Conservation (phyloP, 2,329 filamentous ascomycete genomes). For the Fusarium sp. region DNA sequence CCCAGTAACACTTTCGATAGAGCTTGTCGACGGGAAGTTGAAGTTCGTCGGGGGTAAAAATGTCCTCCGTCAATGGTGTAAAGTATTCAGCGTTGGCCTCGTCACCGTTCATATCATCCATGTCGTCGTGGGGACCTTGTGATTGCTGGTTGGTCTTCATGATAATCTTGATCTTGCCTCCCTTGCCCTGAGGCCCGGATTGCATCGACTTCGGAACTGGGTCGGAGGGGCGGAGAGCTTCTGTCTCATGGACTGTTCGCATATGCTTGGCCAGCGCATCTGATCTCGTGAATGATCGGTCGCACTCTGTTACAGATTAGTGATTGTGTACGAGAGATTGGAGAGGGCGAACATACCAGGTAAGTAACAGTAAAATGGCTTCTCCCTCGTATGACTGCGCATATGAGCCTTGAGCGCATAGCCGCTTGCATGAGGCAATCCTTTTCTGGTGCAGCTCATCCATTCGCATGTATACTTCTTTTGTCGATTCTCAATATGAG, state of each 20-base stretch:
- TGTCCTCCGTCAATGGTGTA: conserved; percentile 64
- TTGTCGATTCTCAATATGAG: conserved; percentile 91
- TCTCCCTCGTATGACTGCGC: conserved; percentile 97
- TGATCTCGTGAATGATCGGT: conserved; percentile 94
- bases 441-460: conserved; percentile 88
- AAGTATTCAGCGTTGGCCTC: conserved; percentile 69
- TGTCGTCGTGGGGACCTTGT: conserved; percentile 67
- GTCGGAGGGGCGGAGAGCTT: conserved; percentile 84
- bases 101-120: conserved; percentile 66
- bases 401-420: conserved; percentile 98
- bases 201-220: conserved; percentile 78
- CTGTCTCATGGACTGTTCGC: conserved; percentile 97
- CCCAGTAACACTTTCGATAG: conserved; percentile 74
- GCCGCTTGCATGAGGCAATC: conserved; percentile 90
- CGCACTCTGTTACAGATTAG: conserved; percentile 76
- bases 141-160: conserved; percentile 68
- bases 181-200: conserved; percentile 56
- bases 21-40: conserved; percentile 68
- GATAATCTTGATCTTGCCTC: conserved; percentile 70
- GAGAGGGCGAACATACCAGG: conserved; percentile 72
- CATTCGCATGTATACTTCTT: conserved; percentile 99
- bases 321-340: background rate
- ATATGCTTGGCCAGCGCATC: conserved; percentile 98
- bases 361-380: conserved; percentile 95
- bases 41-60: conserved; percentile 74